A percentile compares a stretch with the other conserved stretches of the same genome.
Conservation (phyloP, 1,284 basidiomycete species). For the Leccinum laetum region DNA sequence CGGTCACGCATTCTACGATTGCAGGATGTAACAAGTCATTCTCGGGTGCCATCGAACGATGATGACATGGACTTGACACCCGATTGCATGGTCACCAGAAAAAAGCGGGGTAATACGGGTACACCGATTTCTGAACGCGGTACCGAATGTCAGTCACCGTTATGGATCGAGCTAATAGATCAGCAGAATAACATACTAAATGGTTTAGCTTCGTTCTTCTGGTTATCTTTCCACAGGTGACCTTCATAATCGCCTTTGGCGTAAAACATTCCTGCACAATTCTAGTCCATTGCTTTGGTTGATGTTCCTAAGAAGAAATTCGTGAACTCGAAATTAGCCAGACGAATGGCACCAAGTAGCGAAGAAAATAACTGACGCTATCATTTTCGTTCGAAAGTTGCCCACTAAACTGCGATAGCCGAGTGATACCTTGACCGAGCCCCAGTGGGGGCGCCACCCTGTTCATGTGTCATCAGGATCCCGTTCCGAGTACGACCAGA, state of each 20-base stretch:
- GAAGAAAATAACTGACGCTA: slow-evolving; percentile 37
- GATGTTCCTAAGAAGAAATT: slow-evolving; percentile 47
- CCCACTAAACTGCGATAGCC: slow-evolving; percentile 66
- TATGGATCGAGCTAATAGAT: background rate
- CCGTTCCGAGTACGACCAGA: background rate
- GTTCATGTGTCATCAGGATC: slow-evolving; percentile 19
- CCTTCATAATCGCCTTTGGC: slow-evolving; percentile 62
- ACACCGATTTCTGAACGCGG: slow-evolving; percentile 62
- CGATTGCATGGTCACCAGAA: slow-evolving; percentile 76
- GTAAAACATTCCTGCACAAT: slow-evolving; percentile 67
- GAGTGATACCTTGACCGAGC: slow-evolving; percentile 57
- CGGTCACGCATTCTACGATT: slow-evolving; percentile 64
- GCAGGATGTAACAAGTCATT: slow-evolving; percentile 53
- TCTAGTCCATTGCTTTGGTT: slow-evolving; percentile 61
- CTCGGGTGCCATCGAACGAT: slow-evolving; percentile 68
- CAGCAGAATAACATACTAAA: slow-evolving; percentile 55
- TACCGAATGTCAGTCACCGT: slow-evolving; percentile 9
- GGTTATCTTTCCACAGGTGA: slow-evolving; percentile 83
- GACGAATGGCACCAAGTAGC: background rate
- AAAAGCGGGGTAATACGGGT: slow-evolving; percentile 77
- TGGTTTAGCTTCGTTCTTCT: slow-evolving; percentile 71
- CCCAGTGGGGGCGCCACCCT: slow-evolving; percentile 38
- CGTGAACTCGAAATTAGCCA: slow-evolving; percentile 8
- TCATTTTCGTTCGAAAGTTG: slow-evolving; percentile 52
- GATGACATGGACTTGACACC: slow-evolving; percentile 78